Evolutionary conservation across 2,329 filamentous ascomycete species (phyloP).

Genomic region (Aureobasidium pullulans): DNA sequence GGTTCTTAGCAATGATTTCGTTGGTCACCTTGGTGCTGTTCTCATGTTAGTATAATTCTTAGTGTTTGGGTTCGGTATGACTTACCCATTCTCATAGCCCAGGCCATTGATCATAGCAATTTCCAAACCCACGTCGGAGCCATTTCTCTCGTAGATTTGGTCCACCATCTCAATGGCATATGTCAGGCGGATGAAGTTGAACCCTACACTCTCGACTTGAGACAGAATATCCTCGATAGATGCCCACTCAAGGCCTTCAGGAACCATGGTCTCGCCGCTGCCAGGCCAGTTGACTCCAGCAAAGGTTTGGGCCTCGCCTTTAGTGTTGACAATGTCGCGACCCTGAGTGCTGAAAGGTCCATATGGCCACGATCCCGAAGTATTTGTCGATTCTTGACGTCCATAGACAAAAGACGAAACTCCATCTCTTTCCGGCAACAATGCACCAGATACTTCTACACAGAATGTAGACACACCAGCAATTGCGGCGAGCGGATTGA

Average conservation of each 20-base stretch:
- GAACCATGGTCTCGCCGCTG: slow-evolving; percentile 54
- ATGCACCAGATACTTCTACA: not conserved
- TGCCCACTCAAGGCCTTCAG: slow-evolving; percentile 56
- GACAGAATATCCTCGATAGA: slow-evolving; percentile 49
- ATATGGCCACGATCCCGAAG: not conserved
- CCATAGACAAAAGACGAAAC: not conserved
- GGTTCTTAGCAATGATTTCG: slow-evolving; percentile 51
- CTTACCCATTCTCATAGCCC: slow-evolving; percentile 45
- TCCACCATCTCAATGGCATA: slow-evolving; percentile 60
- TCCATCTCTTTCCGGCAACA: not conserved
- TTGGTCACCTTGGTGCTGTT: slow-evolving; percentile 37
- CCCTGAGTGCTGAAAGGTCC: slow-evolving; percentile 22
- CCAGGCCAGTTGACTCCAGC: slow-evolving; percentile 58
- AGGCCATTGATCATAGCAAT: slow-evolving; percentile 26
- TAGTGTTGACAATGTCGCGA: slow-evolving; percentile 28
- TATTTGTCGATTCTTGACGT: not conserved
- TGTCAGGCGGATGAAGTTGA: slow-evolving; percentile 57
- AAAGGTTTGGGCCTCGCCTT: slow-evolving; percentile 32
- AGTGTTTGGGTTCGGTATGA: not conserved
- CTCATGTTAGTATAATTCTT: not conserved
- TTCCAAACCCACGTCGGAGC: slow-evolving; percentile 17
- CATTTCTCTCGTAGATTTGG: slow-evolving; percentile 17
- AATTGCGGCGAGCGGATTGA: not conserved
- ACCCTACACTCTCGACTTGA: slow-evolving; percentile 51
- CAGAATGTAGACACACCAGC: not conserved